Evolutionary conservation across 352 stramenopile genomes (phyloP), one percentile per base, ranked within the genome.

Genomic region (Blastocystis sp.): DNA sequence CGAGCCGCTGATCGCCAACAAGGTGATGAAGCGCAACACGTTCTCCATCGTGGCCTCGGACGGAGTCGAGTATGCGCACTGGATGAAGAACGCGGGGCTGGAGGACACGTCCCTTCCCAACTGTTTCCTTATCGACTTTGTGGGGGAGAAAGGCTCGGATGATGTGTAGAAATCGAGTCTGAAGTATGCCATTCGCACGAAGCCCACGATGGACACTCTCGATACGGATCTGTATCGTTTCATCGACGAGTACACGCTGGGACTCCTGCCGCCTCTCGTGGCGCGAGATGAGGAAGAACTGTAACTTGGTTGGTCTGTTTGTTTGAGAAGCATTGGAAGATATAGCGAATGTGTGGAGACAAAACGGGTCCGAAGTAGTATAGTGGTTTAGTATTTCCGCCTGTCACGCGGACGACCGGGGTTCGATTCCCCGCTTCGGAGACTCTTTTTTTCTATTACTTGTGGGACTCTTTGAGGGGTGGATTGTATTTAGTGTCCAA

Each of bases 351-450:
- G 11, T 34, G n/a, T 8, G 29, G 21, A 73, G 1, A 0, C 21
- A 42, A 48, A 59, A 61, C 67, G 57, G 67, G 21, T 78, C 67
- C 67, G 67, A 78, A 78, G 67, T 78, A 78, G 67, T 78, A 78
- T 78, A 78, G 67, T 78, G 67, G 67, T 78, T 78, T 44, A 78
- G 67, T 78, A 72, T 72, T 63, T 79, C 69, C 69, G 69, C 69
- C 69, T 79, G 69, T 79, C 69, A 79, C 69, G 69, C 69, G 69
- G 69, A 79, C 69, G 69, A 79, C 69, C 69, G 69, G 69, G 46
- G 69, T 79, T 79, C 69, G 69, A 79, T 79, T 79, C 69, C 69
- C 69, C 69, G 69, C 69, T 81, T 81, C 69, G 69, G 69, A 81
- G 69, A 6, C 44, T 48, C 27, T 27, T 81, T 81, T 81, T 81